Evolutionary conservation across 495 filamentous ascomycete species (phyloP), one percentile per base, ranked within the genome.

Genomic region (Chaetomium tenue): DNA sequence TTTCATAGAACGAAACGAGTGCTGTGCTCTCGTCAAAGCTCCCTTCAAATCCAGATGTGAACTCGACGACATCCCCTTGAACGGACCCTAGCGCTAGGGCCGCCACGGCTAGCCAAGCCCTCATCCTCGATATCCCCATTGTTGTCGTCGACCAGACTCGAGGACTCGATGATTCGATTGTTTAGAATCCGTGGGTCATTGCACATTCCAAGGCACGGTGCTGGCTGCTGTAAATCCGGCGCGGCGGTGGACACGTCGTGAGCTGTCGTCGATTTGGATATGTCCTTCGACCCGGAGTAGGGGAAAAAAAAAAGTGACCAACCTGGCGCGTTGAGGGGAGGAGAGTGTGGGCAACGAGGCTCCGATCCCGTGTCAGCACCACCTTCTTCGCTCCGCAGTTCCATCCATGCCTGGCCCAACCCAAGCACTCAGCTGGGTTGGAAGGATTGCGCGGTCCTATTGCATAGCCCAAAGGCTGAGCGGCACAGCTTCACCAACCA

Each of bases 401-500:
- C n/a, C n/a, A n/a, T n/a, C 30, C 58, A 40, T 13, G 12, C 30
- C 15, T 37, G 23, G 16, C 13, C 61, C 51, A 47, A 37, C 61
- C 40, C 61, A 48, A 48, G 52, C 51, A 40, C 63, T 66, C 56
- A 51, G 57, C 58, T 58, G 33, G 59, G 33, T 30, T 7, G 30
- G 63, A 22, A 56, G 63, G 63, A 63, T 61, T 64, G 64, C 58
- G 64, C 64, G 44, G 56, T 56, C 20, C 42, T 42, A 58, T 50
- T 28, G 57, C 63, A 56, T 58, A 18, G 59, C 61, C 64, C 57
- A 59, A 66, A 58, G 63, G 65, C 52, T 58, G 63, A 57, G 61
- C 40, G 63, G 67, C 67, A 56, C 66, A 63, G 67, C 60, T 58
- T 64, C 61, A 53, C 67, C 67, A 66, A 66, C 67, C 67, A 65